phyloP scores from a whole-genome alignment of 2,329 filamentous ascomycete genomes.

The Arachnomyces sp. region DNA sequence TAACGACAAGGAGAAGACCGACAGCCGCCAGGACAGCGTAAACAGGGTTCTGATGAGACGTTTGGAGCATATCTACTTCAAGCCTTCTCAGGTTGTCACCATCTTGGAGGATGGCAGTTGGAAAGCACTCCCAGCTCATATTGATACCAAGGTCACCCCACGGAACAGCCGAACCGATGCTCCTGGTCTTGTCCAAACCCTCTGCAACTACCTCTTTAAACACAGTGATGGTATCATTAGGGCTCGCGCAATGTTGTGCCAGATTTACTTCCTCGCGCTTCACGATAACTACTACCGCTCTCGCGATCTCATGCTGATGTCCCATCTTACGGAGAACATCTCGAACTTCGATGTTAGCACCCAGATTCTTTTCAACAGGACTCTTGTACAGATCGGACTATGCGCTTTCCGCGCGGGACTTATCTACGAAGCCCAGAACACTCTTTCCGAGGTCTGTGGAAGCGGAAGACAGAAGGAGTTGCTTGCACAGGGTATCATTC shows the following conservation, averaged over 20 bases:
- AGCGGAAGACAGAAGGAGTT: slow-evolving; percentile 97
- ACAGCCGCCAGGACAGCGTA: slow-evolving; percentile 73
- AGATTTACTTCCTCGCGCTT: slow-evolving; percentile 96
- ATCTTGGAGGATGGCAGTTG: slow-evolving; percentile 93
- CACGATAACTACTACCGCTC: slow-evolving; percentile 98
- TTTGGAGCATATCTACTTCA: slow-evolving; percentile 98
- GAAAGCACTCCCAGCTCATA: slow-evolving; percentile 63
- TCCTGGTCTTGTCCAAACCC: slow-evolving; percentile 69
- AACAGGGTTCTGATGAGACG: slow-evolving; percentile 92
- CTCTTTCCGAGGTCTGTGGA: slow-evolving; percentile 94
- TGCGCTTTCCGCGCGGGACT: slow-evolving; percentile 97
- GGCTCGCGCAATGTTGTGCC: slow-evolving; percentile 93
- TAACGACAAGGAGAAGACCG: slow-evolving; percentile 53
- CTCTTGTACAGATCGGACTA: slow-evolving; percentile 92
- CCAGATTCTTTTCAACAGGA: slow-evolving; percentile 98
- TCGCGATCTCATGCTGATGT: slow-evolving; percentile 99
- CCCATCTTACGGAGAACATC: slow-evolving; percentile 95
- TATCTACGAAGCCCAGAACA: slow-evolving; percentile 95
- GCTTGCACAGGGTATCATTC: slow-evolving; percentile 94
- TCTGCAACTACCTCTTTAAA: slow-evolving; percentile 92
- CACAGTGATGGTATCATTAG: slow-evolving; percentile 94
- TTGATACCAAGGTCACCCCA: slow-evolving; percentile 76
- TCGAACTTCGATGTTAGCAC: slow-evolving; percentile 92
- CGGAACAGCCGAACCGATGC: slow-evolving; percentile 57
- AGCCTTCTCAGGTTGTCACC: slow-evolving; percentile 86